Percentiles rank a stretch among this genome's conserved stretches.
Evolutionary conservation across 139 green algal species (phyloP).

Genomic region (Chlorella sp.): DNA sequence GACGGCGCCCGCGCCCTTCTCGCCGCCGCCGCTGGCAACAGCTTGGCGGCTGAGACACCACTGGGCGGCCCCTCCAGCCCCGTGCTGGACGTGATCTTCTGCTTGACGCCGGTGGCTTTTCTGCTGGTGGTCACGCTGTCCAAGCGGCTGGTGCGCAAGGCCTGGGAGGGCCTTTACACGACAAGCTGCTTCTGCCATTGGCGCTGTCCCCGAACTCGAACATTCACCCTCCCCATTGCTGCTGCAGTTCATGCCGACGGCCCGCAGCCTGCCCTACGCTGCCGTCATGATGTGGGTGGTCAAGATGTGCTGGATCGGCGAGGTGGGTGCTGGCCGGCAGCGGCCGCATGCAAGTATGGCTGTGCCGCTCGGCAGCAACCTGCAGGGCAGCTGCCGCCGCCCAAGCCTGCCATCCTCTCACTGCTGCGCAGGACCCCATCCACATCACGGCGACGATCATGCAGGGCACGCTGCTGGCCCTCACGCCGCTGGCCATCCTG

Average conservation of each 20-base stretch:
- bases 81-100: slow-evolving; percentile 44
- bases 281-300: slow-evolving; percentile 44
- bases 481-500: slow-evolving; percentile 56
- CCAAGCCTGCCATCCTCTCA: too few relatives aligned
- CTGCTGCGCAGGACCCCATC: neutral
- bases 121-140: slow-evolving; percentile 48
- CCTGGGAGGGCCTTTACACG: neutral
- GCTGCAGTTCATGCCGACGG: slow-evolving; percentile 39
- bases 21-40: neutral
- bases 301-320: slow-evolving; percentile 36
- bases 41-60: neutral
- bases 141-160: neutral
- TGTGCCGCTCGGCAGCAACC: too few relatives aligned
- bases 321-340: neutral
- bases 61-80: neutral
- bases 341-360: too few relatives aligned
- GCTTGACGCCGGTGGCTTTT: slow-evolving; percentile 49
- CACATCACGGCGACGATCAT: slow-evolving; percentile 32
- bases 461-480: slow-evolving; percentile 42
- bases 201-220: too few relatives aligned
- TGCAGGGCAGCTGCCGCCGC: too few relatives aligned
- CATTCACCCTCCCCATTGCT: neutral
- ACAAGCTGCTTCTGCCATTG: too few relatives aligned
- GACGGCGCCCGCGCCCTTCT: neutral
- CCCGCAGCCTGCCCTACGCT: slow-evolving; percentile 36